These are phyloP conservation scores for Chloromonas sp. DNA, from an alignment of 163 green algal species.

Conservation along the genomic window DNA sequence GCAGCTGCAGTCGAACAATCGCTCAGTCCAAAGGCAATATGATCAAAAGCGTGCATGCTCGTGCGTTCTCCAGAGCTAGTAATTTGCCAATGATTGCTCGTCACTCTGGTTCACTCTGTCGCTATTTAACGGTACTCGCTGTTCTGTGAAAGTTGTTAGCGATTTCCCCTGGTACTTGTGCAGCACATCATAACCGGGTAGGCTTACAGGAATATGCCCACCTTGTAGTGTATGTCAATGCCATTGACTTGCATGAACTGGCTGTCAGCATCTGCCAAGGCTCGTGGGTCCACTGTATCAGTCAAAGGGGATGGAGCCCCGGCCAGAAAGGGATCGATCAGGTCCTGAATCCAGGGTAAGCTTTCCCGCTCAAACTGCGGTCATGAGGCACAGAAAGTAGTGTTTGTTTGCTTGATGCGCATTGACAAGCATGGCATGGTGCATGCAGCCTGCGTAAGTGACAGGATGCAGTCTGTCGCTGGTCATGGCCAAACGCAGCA, in stretches of 20 bases:
- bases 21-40: too few species aligned
- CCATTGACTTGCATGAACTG: slow-evolving; percentile 11
- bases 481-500: too few species aligned
- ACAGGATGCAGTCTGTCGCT: too few species aligned
- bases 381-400: too few species aligned
- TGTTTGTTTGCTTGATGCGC: too few species aligned
- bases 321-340: slow-evolving; percentile 8
- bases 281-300: slow-evolving; percentile 8
- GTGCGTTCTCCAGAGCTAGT: background rate
- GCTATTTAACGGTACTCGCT: background rate
- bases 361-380: slow-evolving; percentile 14
- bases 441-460: too few species aligned
- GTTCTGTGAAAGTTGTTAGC: background rate
- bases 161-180: too few species aligned
- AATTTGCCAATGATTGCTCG: background rate
- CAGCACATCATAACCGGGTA: too few species aligned
- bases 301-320: slow-evolving; percentile 13
- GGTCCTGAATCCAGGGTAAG: slow-evolving; percentile 20
- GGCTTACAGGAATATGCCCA: too few species aligned
- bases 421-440: too few species aligned
- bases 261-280: slow-evolving; percentile 15
- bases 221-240: background rate
- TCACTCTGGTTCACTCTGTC: background rate
- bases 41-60: background rate
- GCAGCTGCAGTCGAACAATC: too few species aligned